Base-by-base conservation (phyloP, 805 yeast genomes). In the Clavispora carvajalis region DNA sequence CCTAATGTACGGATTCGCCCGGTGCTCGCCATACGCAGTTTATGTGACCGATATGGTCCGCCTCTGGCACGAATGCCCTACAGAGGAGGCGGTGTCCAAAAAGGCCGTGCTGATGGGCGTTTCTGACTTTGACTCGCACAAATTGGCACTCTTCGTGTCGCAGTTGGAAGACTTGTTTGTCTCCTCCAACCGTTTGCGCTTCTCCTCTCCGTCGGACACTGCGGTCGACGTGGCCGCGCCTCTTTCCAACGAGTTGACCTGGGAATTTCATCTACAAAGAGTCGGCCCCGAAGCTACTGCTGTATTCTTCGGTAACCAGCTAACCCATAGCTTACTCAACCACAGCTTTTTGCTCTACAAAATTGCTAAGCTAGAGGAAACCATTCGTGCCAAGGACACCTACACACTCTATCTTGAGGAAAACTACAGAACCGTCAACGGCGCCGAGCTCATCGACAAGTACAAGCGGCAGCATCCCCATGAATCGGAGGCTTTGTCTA, bases 381-480 rank as follows among this genome's bases (percentile, higher is more conserved):
- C 53, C 11, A 38, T 65, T 4, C 43, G 45, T 2, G 46, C 43
- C 5, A 63, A 63, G 39, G 73, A 67, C 40, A 51, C 55, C 21
- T 67, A 62, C 44, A 56, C 50, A 34, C 48, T 47, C 42, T 68
- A 60, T 31, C 49, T 67, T 29, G 47, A 54, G 21, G 67, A 62
- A 34, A 68, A 66, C 46, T 64, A 62, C 45, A 59, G 53, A 39
- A 53, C 58, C 3, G 49, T 60, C 29, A 63, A 64, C 40, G 71
- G 71, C 2, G 47, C 53, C 4, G 70, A 65, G 31, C 49, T 64
- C 23, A 53, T 68, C 24, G 49, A 47, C 22, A 60, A 56, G 38
- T 68, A 59, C 46, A 43, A 40, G 22, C 38, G 53, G 6, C 51
- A 50, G 36, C 46, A 50, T 26, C 44, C 43, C 2, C 47, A 34